Base-by-base conservation (phyloP, 2,329 filamentous ascomycete genomes). In the Apiospora malaysiana region DNA sequence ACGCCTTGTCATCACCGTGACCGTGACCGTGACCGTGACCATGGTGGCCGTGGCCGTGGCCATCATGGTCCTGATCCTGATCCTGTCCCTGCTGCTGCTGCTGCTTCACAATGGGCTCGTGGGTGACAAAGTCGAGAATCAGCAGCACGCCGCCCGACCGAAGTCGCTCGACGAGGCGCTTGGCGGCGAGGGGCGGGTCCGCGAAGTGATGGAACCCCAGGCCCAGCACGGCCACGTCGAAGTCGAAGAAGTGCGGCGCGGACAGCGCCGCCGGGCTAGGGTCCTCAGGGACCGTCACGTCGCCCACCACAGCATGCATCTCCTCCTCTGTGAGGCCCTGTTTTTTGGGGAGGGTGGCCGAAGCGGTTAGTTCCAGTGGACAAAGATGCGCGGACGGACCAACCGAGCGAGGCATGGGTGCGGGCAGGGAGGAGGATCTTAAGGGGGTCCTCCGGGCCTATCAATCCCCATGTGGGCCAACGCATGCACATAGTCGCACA, bases 151-250 rank as follows among this genome's bases (percentile, higher is more conserved):
- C 93, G 4, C 91, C 91, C 2, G 87, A 86, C 73, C 86, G 87
- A 71, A 95, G 82, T 12, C 92, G 86, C 77, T 88, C 84, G 4
- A 85, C 88, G 46, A 95, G 82, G 66, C 87, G 84, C 72, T 82
- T 82, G 6, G 91, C 86, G 0, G 90, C 89, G 42, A 90, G 81
- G 1, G 83, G 83, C 4, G 91, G 89, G 75, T 94, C 85, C 72
- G 89, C 87, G 70, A 93, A 91, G 78, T 93, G 91, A 79, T 92
- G 91, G 73, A 91, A 87, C 1, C 88, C 90, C 59, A 90, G 80
- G 45, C 90, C 90, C 23, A 93, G 87, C 56, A 86, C 86, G 7
- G 88, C 88, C 46, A 92, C 77, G 79, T 95, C 92, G 77, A 95
- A 94, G 77, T 89, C 84, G 78, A 85, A 88, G 82, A 92, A 94